phyloP scores from a whole-genome alignment of 1,284 basidiomycete species.

The Tilletia walkeri region DNA sequence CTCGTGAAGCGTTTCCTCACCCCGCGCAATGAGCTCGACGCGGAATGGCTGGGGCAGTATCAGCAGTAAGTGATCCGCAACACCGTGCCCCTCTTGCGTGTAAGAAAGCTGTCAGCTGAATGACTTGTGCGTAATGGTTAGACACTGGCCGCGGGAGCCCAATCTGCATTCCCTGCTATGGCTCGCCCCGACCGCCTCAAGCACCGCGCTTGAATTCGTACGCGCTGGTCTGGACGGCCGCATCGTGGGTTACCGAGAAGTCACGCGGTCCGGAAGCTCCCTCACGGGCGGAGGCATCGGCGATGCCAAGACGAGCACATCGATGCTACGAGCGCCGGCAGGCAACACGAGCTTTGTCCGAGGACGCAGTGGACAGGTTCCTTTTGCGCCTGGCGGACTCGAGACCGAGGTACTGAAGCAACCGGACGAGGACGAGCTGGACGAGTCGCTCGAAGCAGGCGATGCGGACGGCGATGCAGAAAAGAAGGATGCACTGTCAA shows the following conservation, averaged over 20 bases:
- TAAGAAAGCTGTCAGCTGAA: neutral
- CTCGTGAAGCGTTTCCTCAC: slow-evolving; percentile 15
- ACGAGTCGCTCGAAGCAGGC: slow-evolving; percentile 28
- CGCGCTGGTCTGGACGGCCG: slow-evolving; percentile 49
- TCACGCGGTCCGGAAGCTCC: slow-evolving; percentile 11
- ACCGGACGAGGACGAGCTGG: slow-evolving; percentile 33
- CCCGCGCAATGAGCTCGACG: neutral
- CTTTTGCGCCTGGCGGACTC: slow-evolving; percentile 34
- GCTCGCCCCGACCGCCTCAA: slow-evolving; percentile 10
- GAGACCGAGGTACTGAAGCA: slow-evolving; percentile 61
- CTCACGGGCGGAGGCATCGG: neutral
- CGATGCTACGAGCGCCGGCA: slow-evolving; percentile 77
- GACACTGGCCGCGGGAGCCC: slow-evolving; percentile 19
- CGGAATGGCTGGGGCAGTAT: slow-evolving; percentile 7
- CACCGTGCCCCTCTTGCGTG: no score
- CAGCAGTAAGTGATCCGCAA: slow-evolving; percentile 1
- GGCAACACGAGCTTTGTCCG: slow-evolving; percentile 71
- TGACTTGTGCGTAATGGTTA: neutral
- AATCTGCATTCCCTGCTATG: slow-evolving; percentile 16
- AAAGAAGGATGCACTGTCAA: slow-evolving; percentile 36
- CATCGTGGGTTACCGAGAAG: slow-evolving; percentile 40
- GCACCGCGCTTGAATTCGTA: slow-evolving; percentile 45
- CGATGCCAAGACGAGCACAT: slow-evolving; percentile 60
- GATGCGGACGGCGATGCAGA: slow-evolving; percentile 58
- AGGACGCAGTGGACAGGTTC: slow-evolving; percentile 26